phyloP scores from a whole-genome alignment of 2,329 filamentous ascomycete species.

The Metarhizium brunneum region DNA sequence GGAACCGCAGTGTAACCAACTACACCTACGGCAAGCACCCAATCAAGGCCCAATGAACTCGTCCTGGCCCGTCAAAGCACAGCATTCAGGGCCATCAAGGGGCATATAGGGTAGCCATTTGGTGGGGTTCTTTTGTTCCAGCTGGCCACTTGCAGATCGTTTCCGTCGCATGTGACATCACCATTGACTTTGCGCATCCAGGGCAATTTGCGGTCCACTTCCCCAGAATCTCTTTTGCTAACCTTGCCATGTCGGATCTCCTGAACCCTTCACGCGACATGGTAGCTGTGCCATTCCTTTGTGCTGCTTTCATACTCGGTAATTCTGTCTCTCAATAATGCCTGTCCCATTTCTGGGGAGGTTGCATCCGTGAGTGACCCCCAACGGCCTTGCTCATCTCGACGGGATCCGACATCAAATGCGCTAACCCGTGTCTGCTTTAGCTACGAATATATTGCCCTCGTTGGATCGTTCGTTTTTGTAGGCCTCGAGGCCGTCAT shows the following conservation, averaged over 20 bases:
- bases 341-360: slow-evolving; percentile 44
- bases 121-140: neutral
- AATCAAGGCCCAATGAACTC: no score
- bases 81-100: no score
- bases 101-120: neutral
- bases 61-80: neutral
- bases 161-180: slow-evolving; percentile 8
- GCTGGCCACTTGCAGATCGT: neutral
- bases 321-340: slow-evolving; percentile 24
- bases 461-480: slow-evolving; percentile 74
- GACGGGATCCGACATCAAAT: neutral
- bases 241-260: neutral
- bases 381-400: neutral
- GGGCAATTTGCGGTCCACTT: slow-evolving; percentile 1
- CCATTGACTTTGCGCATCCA: neutral
- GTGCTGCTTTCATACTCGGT: neutral
- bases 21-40: no score
- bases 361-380: slow-evolving; percentile 38
- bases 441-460: slow-evolving; percentile 78
- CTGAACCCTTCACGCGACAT: neutral
- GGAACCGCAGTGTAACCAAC: no score
- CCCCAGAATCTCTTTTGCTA: neutral
- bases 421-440: slow-evolving; percentile 3
- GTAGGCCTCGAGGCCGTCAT: slow-evolving; percentile 76
- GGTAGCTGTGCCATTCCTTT: neutral